Evolutionary conservation across 345 rosid genomes (phyloP).

Genomic region (Lepidium sativum): DNA sequence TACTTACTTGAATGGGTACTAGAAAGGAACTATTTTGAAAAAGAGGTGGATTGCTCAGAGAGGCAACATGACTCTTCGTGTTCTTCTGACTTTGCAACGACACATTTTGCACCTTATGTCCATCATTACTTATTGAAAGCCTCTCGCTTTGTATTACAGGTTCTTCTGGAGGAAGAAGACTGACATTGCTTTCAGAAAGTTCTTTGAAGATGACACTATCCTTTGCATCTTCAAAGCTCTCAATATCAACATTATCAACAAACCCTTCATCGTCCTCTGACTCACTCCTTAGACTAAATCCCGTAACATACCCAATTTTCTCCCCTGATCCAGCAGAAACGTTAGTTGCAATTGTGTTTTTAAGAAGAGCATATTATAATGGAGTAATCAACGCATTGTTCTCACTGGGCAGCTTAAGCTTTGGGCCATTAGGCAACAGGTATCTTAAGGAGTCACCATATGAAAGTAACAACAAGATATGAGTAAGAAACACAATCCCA

Average conservation of each 20-base stretch:
- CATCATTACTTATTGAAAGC: slow-evolving; percentile 5
- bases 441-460: slow-evolving; percentile 25
- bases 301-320: slow-evolving; percentile 19
- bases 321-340: slow-evolving; percentile 22
- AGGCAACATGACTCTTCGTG: slow-evolving; percentile 13
- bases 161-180: slow-evolving; percentile 18
- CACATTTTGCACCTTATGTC: slow-evolving; percentile 3
- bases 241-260: slow-evolving; percentile 21
- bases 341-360: slow-evolving; percentile 53
- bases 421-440: slow-evolving; percentile 57
- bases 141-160: slow-evolving; percentile 15
- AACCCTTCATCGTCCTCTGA: slow-evolving; percentile 25
- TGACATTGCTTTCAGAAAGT: slow-evolving; percentile 13
- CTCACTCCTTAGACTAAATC: slow-evolving; percentile 6
- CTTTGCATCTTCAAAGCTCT: slow-evolving; percentile 28
- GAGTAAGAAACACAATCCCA: slow-evolving; percentile 42
- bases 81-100: neutral
- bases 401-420: slow-evolving; percentile 41
- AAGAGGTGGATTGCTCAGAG: neutral
- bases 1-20: slow-evolving; percentile 1
- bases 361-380: slow-evolving; percentile 34
- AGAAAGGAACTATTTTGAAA: slow-evolving; percentile 22
- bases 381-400: slow-evolving; percentile 27
- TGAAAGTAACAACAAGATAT: slow-evolving; percentile 44
- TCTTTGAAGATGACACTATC: slow-evolving; percentile 31